Percentiles rank a stretch among this genome's conserved stretches.
These are phyloP conservation scores for Thinopyrum elongatum DNA, from an alignment of 176 grass and related monocot genomes.

Conservation along the genomic window DNA sequence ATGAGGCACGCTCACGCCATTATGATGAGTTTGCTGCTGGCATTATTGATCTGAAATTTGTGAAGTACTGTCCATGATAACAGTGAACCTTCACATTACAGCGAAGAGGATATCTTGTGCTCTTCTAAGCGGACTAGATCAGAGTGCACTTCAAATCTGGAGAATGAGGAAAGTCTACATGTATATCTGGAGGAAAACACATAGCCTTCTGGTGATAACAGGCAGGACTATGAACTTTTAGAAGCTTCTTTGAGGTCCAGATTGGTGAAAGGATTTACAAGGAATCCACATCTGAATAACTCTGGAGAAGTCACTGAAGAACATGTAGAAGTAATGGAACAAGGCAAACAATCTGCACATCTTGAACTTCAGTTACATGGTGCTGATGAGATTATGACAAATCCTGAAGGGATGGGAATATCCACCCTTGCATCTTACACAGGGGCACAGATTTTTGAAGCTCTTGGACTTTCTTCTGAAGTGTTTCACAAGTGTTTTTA, in stretches of 20 bases:
- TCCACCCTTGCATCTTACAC: no score
- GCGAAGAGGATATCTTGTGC: slow-evolving; percentile 45
- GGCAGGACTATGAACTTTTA: slow-evolving; percentile 75
- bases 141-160: slow-evolving; percentile 34
- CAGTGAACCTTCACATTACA: slow-evolving; percentile 45
- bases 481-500: no score
- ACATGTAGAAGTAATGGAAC: slow-evolving; percentile 31
- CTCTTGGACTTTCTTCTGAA: no score
- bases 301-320: slow-evolving; percentile 42
- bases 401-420: slow-evolving; percentile 53
- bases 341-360: slow-evolving; percentile 33
- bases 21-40: slow-evolving; percentile 41
- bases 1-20: slow-evolving; percentile 42
- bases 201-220: slow-evolving; percentile 40
- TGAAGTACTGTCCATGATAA: slow-evolving; percentile 37
- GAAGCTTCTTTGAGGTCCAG: slow-evolving; percentile 94
- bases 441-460: no score
- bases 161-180: slow-evolving; percentile 49
- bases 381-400: slow-evolving; percentile 32
- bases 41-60: slow-evolving; percentile 45
- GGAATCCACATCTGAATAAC: slow-evolving; percentile 49
- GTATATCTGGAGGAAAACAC: slow-evolving; percentile 40
- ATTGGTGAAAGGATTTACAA: slow-evolving; percentile 69
- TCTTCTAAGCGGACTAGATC: slow-evolving; percentile 36
- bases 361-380: slow-evolving; percentile 39